A percentile compares a stretch with the other conserved stretches of the same genome.
Evolutionary conservation across 2,329 filamentous ascomycete genomes (phyloP).

Genomic region (Colletotrichum kahawae): DNA sequence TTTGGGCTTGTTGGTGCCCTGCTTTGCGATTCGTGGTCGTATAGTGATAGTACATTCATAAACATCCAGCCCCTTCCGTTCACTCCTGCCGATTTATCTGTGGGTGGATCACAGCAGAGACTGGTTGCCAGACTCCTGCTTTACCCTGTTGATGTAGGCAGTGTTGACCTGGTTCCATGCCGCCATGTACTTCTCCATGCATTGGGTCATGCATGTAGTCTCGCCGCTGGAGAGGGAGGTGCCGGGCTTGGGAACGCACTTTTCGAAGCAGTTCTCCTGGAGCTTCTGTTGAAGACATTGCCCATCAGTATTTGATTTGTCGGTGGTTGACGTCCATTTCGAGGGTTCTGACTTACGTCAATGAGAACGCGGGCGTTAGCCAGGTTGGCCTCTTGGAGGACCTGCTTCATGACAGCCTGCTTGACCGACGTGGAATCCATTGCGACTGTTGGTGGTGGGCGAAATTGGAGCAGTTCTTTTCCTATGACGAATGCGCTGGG

Average conservation of each 20-base stretch:
- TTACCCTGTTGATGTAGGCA: slow-evolving; percentile 68
- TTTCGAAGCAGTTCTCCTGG: slow-evolving; percentile 81
- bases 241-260: slow-evolving; percentile 75
- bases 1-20: neutral
- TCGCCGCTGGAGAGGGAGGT: slow-evolving; percentile 70
- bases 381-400: slow-evolving; percentile 68
- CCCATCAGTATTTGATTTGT: neutral
- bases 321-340: neutral
- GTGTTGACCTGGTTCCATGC: slow-evolving; percentile 78
- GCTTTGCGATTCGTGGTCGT: neutral
- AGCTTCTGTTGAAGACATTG: slow-evolving; percentile 63
- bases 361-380: slow-evolving; percentile 74
- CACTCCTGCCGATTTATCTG: neutral
- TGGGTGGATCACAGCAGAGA: neutral
- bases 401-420: slow-evolving; percentile 68
- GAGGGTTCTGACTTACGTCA: slow-evolving; percentile 56
- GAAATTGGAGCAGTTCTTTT: neutral
- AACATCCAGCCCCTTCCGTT: neutral
- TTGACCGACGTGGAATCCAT: slow-evolving; percentile 67
- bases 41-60: slow-evolving; percentile 15
- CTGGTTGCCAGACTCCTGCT: slow-evolving; percentile 56
- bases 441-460: slow-evolving; percentile 25
- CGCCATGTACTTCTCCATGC: slow-evolving; percentile 86
- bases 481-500: neutral
- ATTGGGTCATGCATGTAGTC: slow-evolving; percentile 72